Conservation (phyloP, 495 filamentous ascomycete species). For the Aspergillus sclerotiicarbonarius region DNA sequence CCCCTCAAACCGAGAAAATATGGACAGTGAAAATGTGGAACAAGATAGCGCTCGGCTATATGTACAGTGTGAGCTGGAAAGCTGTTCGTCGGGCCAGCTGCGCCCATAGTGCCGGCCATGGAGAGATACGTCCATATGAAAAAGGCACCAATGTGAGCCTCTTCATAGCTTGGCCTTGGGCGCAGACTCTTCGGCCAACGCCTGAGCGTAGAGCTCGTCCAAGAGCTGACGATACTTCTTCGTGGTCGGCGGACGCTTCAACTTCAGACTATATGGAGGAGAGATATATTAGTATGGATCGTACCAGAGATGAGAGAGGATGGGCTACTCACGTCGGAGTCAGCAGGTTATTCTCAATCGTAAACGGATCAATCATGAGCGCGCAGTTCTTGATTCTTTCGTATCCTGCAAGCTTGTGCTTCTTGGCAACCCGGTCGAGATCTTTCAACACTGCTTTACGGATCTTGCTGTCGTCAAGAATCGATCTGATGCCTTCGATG, state of each 20-base stretch:
- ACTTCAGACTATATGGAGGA: constrained; percentile 70
- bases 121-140: neutral
- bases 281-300: constrained; percentile 32
- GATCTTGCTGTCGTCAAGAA: constrained; percentile 64
- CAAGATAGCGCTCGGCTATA: neutral
- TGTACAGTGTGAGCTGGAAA: neutral
- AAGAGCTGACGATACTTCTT: constrained; percentile 73
- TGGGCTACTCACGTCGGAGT: constrained; percentile 88
- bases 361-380: constrained; percentile 85
- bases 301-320: constrained; percentile 1
- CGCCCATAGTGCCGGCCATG: neutral
- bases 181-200: constrained; percentile 49
- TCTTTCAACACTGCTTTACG: constrained; percentile 72
- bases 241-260: constrained; percentile 87
- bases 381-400: constrained; percentile 76
- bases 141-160: neutral
- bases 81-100: neutral
- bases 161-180: constrained; percentile 53
- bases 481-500: constrained; percentile 61
- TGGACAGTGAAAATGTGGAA: neutral
- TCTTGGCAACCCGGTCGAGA: constrained; percentile 76
- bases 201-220: constrained; percentile 79
- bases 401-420: constrained; percentile 84
- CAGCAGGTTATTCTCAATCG: constrained; percentile 88
- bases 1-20: neutral